Evolutionary conservation across 2,329 filamentous ascomycete genomes (phyloP).

Genomic region (Exophiala lecanii-corni): DNA sequence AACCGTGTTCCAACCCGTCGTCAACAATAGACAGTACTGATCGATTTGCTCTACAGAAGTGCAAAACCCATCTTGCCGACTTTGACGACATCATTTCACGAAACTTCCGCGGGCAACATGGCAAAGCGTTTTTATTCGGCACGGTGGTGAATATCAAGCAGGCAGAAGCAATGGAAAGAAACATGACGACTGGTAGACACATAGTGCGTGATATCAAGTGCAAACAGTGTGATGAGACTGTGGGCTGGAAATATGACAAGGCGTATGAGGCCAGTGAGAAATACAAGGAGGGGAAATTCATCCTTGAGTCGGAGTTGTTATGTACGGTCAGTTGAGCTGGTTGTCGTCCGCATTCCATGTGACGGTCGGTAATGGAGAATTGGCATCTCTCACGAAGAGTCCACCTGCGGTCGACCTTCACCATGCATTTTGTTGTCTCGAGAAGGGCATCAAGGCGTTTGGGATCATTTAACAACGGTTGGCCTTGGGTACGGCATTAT

Average conservation of each 20-base stretch:
- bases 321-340: constrained; percentile 23
- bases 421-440: no score
- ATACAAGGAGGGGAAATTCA: constrained; percentile 99
- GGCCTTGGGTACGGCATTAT: no score
- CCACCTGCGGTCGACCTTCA: no score
- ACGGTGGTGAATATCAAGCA: constrained; percentile 84
- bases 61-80: constrained; percentile 92
- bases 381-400: no score
- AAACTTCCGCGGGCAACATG: constrained; percentile 98
- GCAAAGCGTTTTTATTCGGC: constrained; percentile 96
- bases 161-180: constrained; percentile 81
- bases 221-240: constrained; percentile 82
- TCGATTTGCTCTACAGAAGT: constrained; percentile 45
- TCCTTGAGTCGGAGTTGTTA: constrained; percentile 49
- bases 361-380: no score
- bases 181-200: constrained; percentile 96
- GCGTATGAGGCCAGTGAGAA: constrained; percentile 88
- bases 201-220: constrained; percentile 91
- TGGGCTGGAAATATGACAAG: constrained; percentile 99
- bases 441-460: no score
- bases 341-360: no score
- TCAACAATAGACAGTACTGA: neutral
- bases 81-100: constrained; percentile 94
- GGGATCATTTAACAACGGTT: no score
- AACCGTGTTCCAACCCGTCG: neutral